phyloP scores from a whole-genome alignment of 495 filamentous ascomycete genomes.

The Penicilliopsis zonata region DNA sequence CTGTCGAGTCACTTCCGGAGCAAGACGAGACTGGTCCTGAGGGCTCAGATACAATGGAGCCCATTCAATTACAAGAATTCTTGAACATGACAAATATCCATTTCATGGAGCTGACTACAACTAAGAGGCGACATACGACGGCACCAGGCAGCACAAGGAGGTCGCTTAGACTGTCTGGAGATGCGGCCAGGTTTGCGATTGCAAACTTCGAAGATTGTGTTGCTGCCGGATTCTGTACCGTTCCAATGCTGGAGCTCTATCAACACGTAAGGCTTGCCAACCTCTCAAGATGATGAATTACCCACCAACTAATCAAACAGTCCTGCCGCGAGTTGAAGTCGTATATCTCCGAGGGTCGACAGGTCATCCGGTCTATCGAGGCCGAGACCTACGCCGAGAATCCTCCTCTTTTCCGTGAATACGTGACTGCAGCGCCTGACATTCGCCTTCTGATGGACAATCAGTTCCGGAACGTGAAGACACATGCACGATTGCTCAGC shows the following conservation, averaged over 20 bases:
- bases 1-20: conserved; percentile 11
- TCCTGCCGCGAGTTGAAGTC: conserved; percentile 90
- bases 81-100: conserved; percentile 89
- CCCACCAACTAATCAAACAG: too few relatives aligned
- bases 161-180: conserved; percentile 21
- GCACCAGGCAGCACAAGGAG: conserved; percentile 41
- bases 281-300: too few relatives aligned
- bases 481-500: conserved; percentile 74
- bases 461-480: conserved; percentile 94
- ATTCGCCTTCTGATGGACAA: conserved; percentile 81
- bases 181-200: conserved; percentile 29
- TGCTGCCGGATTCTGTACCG: conserved; percentile 80
- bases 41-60: conserved; percentile 37
- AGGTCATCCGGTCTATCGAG: conserved; percentile 81
- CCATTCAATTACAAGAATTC: conserved; percentile 84
- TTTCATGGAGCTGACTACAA: conserved; percentile 92
- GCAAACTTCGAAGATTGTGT: conserved; percentile 59
- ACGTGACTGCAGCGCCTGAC: conserved; percentile 75
- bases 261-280: conserved; percentile 62
- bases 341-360: conserved; percentile 83
- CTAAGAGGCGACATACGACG: conserved; percentile 78
- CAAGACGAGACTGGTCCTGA: conserved; percentile 8
- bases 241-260: conserved; percentile 86
- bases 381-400: conserved; percentile 76
- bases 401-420: conserved; percentile 83